Conservation (phyloP, 1,284 basidiomycete species). For the Porodaedalea pini region DNA sequence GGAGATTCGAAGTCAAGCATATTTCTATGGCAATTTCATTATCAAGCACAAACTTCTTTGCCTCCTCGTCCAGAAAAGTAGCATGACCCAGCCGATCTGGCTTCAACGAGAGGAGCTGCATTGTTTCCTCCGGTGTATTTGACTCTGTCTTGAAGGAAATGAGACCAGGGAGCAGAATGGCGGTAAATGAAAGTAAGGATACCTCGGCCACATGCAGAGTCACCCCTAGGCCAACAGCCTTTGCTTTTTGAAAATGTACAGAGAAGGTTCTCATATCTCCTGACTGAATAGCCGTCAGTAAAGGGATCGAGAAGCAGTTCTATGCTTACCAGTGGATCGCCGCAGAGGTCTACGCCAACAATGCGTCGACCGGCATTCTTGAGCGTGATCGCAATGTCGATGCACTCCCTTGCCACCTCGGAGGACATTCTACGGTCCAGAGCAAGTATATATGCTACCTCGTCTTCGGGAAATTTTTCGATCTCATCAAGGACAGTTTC, state of each 20-base stretch:
- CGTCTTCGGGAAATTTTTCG: slow-evolving; percentile 46
- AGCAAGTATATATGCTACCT: slow-evolving; percentile 65
- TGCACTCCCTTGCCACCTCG: slow-evolving; percentile 48
- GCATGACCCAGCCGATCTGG: slow-evolving; percentile 79
- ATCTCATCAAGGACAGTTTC: slow-evolving; percentile 64
- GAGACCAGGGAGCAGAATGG: neutral
- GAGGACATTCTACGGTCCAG: slow-evolving; percentile 64
- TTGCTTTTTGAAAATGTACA: slow-evolving; percentile 52
- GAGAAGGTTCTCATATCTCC: slow-evolving; percentile 56
- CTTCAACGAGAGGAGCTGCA: slow-evolving; percentile 56
- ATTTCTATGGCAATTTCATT: slow-evolving; percentile 71
- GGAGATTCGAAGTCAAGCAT: slow-evolving; percentile 76
- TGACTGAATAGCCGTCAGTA: slow-evolving; percentile 31
- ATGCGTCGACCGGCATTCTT: slow-evolving; percentile 56
- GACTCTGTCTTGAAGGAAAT: slow-evolving; percentile 40
- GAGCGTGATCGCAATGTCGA: slow-evolving; percentile 54
- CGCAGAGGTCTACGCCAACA: slow-evolving; percentile 79
- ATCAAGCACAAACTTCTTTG: slow-evolving; percentile 52
- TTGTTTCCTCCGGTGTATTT: slow-evolving; percentile 56
- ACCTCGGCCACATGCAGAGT: slow-evolving; percentile 84
- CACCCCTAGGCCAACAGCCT: slow-evolving; percentile 55
- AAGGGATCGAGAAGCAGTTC: neutral
- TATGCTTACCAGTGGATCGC: slow-evolving; percentile 53
- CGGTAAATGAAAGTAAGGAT: neutral
- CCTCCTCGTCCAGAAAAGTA: slow-evolving; percentile 68